These are phyloP conservation scores for Paraphaeosphaeria sporulosa DNA, from an alignment of 2,329 filamentous ascomycete genomes.

Conservation along the genomic window DNA sequence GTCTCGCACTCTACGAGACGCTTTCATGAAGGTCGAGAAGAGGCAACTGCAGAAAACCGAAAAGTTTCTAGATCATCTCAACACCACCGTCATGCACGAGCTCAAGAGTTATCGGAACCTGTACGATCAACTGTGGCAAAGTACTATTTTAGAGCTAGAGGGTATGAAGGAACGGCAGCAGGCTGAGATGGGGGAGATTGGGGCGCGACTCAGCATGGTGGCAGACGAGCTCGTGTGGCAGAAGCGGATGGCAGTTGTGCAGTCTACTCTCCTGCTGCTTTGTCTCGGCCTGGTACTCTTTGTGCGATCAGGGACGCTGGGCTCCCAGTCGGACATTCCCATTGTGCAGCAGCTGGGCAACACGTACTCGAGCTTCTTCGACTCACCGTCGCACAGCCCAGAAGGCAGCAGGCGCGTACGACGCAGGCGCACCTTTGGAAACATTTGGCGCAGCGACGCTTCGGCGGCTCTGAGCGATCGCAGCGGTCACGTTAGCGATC, in stretches of 20 bases:
- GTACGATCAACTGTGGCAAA: conserved; percentile 97
- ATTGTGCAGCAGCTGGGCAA: conserved; percentile 55
- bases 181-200: conserved; percentile 82
- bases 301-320: conserved; percentile 48
- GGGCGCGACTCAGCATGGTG: conserved; percentile 80
- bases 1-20: conserved; percentile 86
- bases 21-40: conserved; percentile 85
- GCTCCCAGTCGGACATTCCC: conserved; percentile 51
- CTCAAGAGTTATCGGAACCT: conserved; percentile 67
- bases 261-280: conserved; percentile 84
- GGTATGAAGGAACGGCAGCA: conserved; percentile 85
- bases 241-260: conserved; percentile 92
- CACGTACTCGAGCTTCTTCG: conserved; percentile 46
- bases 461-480: conserved; percentile 44
- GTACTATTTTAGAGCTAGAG: conserved; percentile 89
- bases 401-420: conserved; percentile 36
- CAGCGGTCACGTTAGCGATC: conserved; percentile 35
- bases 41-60: conserved; percentile 85
- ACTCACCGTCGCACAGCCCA: conserved; percentile 48
- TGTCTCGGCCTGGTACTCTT: conserved; percentile 91
- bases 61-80: conserved; percentile 82
- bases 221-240: conserved; percentile 88
- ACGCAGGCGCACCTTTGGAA: conserved; percentile 38
- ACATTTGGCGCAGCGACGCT: conserved; percentile 46
- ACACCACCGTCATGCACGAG: conserved; percentile 84